Conservation (phyloP, 164 flowering plant genomes). For the Pachysandra terminalis region DNA sequence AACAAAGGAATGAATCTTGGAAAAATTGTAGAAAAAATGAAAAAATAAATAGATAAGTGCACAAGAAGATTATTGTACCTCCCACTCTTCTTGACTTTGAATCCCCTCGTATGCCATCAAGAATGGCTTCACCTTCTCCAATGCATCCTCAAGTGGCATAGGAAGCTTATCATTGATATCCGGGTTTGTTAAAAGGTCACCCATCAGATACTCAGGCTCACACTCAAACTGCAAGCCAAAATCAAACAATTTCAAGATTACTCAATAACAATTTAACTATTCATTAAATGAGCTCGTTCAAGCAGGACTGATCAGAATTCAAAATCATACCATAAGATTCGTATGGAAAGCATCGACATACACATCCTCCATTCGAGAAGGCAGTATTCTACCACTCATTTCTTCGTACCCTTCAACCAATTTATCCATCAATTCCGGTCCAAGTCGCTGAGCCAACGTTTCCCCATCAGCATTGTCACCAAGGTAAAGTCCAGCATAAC, state of each 20-base stretch:
- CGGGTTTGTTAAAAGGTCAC: constrained; percentile 62
- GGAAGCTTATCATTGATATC: constrained; percentile 87
- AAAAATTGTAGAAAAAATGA: not conserved
- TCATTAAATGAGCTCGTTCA: not conserved
- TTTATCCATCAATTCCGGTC: constrained; percentile 45
- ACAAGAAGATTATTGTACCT: constrained; percentile 37
- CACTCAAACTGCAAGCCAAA: constrained; percentile 63
- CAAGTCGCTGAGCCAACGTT: constrained; percentile 49
- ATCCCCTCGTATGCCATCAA: constrained; percentile 82
- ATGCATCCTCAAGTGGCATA: constrained; percentile 71
- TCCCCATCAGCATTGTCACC: constrained; percentile 63
- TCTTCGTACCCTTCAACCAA: constrained; percentile 64
- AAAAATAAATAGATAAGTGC: not conserved
- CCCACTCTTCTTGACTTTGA: constrained; percentile 83
- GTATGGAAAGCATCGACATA: constrained; percentile 55
- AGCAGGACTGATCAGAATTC: not conserved
- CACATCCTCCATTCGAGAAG: constrained; percentile 55
- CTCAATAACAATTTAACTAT: not conserved
- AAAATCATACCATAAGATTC: constrained; percentile 42
- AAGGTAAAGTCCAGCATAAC: constrained; percentile 23
- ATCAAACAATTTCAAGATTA: not conserved
- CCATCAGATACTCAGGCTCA: constrained; percentile 85
- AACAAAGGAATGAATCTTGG: not conserved
- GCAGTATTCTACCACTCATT: constrained; percentile 40
- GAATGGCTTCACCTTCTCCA: constrained; percentile 90